These are phyloP conservation scores for Pezicula carpinea DNA, from an alignment of 2,329 filamentous ascomycete species.

Conservation along the genomic window DNA sequence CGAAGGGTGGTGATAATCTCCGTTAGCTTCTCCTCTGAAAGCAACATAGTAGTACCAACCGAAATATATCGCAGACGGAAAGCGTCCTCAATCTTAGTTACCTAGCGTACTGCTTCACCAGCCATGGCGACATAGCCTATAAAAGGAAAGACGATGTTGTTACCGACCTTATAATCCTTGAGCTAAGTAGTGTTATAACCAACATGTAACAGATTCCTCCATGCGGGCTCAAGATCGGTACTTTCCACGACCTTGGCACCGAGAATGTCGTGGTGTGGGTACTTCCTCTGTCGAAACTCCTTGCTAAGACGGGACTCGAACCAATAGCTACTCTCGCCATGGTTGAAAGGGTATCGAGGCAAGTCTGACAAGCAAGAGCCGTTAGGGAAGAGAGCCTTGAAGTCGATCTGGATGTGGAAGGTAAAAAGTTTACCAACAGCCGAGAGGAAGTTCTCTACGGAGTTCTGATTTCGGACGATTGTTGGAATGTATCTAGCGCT, in stretches of 20 bases:
- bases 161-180: too few relatives aligned
- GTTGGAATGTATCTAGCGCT: not conserved
- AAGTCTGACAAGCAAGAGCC: not conserved
- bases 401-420: not conserved
- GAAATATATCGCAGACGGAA: too few relatives aligned
- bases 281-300: not conserved
- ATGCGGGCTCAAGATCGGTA: slow-evolving; percentile 15
- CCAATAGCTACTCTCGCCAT: too few relatives aligned
- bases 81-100: too few relatives aligned
- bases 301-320: too few relatives aligned
- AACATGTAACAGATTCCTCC: slow-evolving; percentile 22
- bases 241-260: slow-evolving; percentile 18
- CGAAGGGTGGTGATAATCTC: slow-evolving; percentile 24
- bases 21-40: not conserved
- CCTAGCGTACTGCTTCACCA: too few relatives aligned
- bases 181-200: slow-evolving; percentile 21
- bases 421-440: not conserved
- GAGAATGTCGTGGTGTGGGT: not conserved
- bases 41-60: too few relatives aligned
- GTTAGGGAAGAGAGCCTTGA: not conserved
- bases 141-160: too few relatives aligned
- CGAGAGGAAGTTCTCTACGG: not conserved
- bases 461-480: not conserved
- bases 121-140: too few relatives aligned
- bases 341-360: not conserved